Base-by-base conservation (phyloP, 2,329 filamentous ascomycete species). In the Magnaporthiopsis poae region DNA sequence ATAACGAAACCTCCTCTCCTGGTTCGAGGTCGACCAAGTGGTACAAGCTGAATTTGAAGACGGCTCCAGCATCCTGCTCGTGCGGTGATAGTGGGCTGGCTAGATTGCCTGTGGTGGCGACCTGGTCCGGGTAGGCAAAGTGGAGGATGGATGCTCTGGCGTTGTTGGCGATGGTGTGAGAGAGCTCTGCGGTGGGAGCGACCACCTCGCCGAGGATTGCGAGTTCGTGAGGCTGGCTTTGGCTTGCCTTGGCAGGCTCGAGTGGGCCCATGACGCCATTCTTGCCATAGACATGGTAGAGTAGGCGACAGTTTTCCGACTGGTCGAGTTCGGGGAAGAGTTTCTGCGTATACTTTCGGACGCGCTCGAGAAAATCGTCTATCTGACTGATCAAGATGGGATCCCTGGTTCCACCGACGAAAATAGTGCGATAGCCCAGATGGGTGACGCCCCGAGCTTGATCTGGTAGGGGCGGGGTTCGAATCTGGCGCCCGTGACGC, bases 71-170 rank as follows among this genome's bases (percentile, higher is more conserved):
- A 11, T 56, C 46, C 46, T 56, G 46, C 46, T 56, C 46, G 9
- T 56, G 46, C 5, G 46, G 46, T 8, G 46, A 56, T 7, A 56
- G n/a, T 3, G 46, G 46, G n/a, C 46, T 56, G 46, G 46, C 46
- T 21, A 56, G 46, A 67, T 85, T 84, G 0, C 83, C 83, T 0
- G 78, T 75, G 0, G 81, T 85, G 0, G 82, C 82, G 31, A 80
- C 79, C 69, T 85, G 82, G 0, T 79, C 77, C 0, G 75, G 72
- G 66, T 85, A 85, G 0, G 79, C 74, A 0, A 74, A 79, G 68
- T 86, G 83, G 66, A 79, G 73, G 21, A 73, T 72, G 1, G 72
- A 78, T 11, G 80, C 74, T 61, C 78, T 76, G 0, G 77, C 78
- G 8, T 74, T 76, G 21, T 74, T 75, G 5, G 77, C 78, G 33